phyloP scores from a whole-genome alignment of 2,329 filamentous ascomycete genomes.

The Nigrospora osmanthi region DNA sequence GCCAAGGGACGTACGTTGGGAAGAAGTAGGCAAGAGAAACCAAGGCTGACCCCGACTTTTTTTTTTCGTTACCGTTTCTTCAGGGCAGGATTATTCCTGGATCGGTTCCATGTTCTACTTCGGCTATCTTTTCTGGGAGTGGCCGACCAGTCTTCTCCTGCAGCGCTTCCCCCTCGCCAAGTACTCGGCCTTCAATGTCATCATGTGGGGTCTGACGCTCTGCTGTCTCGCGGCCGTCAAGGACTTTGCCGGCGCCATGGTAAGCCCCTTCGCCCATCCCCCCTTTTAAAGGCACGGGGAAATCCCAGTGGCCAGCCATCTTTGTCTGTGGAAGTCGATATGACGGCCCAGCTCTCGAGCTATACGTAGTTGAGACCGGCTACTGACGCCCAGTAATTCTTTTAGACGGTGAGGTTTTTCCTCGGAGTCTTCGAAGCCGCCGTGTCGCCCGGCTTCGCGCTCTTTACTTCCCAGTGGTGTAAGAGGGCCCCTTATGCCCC shows the following conservation, averaged over 20 bases:
- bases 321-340: too few relatives aligned
- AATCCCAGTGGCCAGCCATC: too few relatives aligned
- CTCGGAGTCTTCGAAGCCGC: conserved; percentile 31
- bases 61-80: background rate
- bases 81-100: conserved; percentile 38
- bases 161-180: conserved; percentile 59
- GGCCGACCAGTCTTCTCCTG: conserved; percentile 56
- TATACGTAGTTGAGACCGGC: too few relatives aligned
- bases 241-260: conserved; percentile 27
- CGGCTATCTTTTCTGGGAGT: conserved; percentile 50
- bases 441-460: conserved; percentile 20
- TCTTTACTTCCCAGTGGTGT: conserved; percentile 23
- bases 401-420: conserved; percentile 26
- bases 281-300: too few relatives aligned
- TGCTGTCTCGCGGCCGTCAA: conserved; percentile 23
- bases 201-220: conserved; percentile 48
- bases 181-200: conserved; percentile 56
- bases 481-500: background rate
- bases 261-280: background rate
- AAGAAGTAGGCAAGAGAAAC: too few relatives aligned
- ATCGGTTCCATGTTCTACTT: conserved; percentile 43
- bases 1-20: too few relatives aligned
- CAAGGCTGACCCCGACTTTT: background rate
- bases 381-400: too few relatives aligned
- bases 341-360: too few relatives aligned